Percentiles rank a stretch among this genome's conserved stretches.
Evolutionary conservation across 805 yeast species (phyloP).

Genomic region (Saccharomycopsis synnaedendra): DNA sequence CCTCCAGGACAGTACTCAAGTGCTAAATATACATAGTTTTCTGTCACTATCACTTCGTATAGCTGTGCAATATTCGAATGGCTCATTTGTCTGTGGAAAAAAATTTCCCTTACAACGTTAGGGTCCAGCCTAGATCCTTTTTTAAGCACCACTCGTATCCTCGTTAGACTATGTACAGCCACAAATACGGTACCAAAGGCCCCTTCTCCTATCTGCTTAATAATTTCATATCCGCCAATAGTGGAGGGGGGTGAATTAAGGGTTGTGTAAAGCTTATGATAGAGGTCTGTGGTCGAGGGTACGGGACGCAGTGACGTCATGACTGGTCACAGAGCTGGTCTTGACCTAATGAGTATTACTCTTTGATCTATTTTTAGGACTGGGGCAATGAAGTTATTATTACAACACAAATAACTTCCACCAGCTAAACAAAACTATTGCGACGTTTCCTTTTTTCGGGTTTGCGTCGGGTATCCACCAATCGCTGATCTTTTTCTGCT

Average conservation of each 20-base stretch:
- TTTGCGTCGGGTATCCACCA: too few relatives aligned
- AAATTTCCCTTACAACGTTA: conserved; percentile 81
- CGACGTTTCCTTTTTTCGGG: too few relatives aligned
- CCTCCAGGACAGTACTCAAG: conserved; percentile 82
- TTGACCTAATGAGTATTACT: too few relatives aligned
- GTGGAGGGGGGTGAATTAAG: conserved; percentile 21
- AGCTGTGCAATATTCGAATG: conserved; percentile 78
- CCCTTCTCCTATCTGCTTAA: conserved; percentile 78
- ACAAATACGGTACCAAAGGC: conserved; percentile 86
- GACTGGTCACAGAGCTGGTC: too few relatives aligned
- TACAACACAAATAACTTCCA: too few relatives aligned
- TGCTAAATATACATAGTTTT: conserved; percentile 72
- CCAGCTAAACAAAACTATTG: too few relatives aligned
- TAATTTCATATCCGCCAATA: conserved; percentile 72
- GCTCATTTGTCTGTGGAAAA: conserved; percentile 72
- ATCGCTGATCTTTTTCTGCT: too few relatives aligned
- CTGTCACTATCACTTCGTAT: conserved; percentile 79
- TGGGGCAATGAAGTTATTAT: too few relatives aligned
- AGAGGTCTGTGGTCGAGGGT: too few relatives aligned
- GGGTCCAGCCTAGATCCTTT: conserved; percentile 71
- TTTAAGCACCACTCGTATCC: conserved; percentile 73
- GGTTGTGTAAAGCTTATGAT: too few relatives aligned
- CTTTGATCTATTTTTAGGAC: too few relatives aligned
- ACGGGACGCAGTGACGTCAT: too few relatives aligned
- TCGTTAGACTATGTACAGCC: conserved; percentile 68